Percentiles rank a stretch among this genome's conserved stretches.
Evolutionary conservation across 192 early-diverging fungal genomes (phyloP).

Genomic region (Neocallimastix lanati): DNA sequence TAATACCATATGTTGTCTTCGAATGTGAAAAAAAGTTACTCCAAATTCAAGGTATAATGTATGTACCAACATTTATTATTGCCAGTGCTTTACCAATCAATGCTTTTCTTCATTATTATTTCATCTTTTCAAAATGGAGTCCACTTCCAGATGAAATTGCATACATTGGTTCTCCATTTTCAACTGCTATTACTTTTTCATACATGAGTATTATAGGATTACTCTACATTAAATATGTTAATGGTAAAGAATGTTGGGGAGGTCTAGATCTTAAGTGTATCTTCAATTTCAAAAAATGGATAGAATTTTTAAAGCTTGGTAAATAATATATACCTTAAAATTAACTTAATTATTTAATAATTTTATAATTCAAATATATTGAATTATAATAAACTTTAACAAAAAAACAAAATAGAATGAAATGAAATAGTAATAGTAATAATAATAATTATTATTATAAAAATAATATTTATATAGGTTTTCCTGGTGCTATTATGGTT

Average conservation of each 20-base stretch:
- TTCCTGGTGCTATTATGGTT: conserved; percentile 63
- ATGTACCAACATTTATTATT: conserved; percentile 55
- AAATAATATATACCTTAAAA: no score
- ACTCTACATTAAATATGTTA: conserved; percentile 36
- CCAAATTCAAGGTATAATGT: conserved; percentile 83
- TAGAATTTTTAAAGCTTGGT: conserved; percentile 34
- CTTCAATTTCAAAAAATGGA: conserved; percentile 23
- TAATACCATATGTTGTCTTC: conserved; percentile 57
- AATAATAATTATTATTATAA: not conserved
- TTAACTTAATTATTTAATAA: no score
- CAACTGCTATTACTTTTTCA: conserved; percentile 57
- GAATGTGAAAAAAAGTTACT: conserved; percentile 75
- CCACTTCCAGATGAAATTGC: conserved; percentile 25
- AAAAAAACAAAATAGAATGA: no score
- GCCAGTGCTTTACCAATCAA: conserved; percentile 53
- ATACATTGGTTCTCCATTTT: conserved; percentile 68
- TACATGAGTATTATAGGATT: conserved; percentile 43
- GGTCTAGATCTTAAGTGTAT: conserved; percentile 56
- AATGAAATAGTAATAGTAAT: no score
- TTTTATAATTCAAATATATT: no score
- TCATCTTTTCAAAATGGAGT: conserved; percentile 57
- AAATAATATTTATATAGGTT: conserved; percentile 8
- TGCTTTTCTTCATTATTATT: conserved; percentile 47
- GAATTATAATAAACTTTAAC: no score
- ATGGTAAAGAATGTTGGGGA: conserved; percentile 66